Base-by-base conservation (phyloP, 495 filamentous ascomycete genomes). In the Sphaerosporella brunnea region DNA sequence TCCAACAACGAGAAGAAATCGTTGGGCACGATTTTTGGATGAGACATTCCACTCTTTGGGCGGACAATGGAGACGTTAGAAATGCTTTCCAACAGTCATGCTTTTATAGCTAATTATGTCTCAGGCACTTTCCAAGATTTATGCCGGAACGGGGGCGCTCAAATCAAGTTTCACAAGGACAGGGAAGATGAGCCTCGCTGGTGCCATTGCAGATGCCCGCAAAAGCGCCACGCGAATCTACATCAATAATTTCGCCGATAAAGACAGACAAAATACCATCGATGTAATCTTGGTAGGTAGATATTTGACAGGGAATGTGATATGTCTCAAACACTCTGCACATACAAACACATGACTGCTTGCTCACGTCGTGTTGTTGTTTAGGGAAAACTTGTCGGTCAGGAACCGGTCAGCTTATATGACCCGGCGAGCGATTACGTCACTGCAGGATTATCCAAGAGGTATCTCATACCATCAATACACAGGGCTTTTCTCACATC, bases 161-260 rank as follows among this genome's bases (percentile, higher is more conserved):
- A 95, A 94, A 56, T 85, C 84, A 8, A 95, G 88, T 0, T 97
- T 92, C 54, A 97, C 90, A n/a, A 72, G 90, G 36, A 77, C 80
- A 58, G 90, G 90, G 21, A 97, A 95, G 64, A 93, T 93, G 85
- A 93, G 86, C 13, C 56, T 95, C 30, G 86, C 87, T 5, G 90
- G 90, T 18, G 84, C 84, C n/a, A 73, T 97, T 46, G 86, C 90
- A 37, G 90, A 97, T 65, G 83, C 82, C 2, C 75, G 92, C 23
- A 97, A 97, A 64, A 92, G 83, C 56, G 88, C 86, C 4, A 87
- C 87, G 19, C 72, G 90, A 25, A 69, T 94, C 44, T 96, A 95
- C 62, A 83, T 94, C 62, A 97, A 96, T 60, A 97, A 94, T 55
- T 97, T 97, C 54, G 74, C 83, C 1, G 90, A 97, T 60, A 93